Evolutionary conservation across 2,329 filamentous ascomycete species (phyloP), one percentile per base, ranked within the genome.

Genomic region (Pestalotiopsis sp.): DNA sequence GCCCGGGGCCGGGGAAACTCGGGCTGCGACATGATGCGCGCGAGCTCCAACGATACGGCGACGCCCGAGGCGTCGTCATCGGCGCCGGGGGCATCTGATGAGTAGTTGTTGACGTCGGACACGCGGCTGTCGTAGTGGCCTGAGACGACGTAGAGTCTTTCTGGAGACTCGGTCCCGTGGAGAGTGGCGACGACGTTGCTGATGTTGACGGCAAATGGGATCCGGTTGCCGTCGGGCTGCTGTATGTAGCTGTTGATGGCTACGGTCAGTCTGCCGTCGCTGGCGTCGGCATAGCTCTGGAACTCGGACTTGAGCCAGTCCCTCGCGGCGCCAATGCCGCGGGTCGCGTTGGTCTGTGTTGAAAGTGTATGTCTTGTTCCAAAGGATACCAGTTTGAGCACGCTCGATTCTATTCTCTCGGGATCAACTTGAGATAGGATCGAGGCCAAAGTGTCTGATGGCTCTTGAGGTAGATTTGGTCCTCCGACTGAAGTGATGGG

Each of bases 11-110:
- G 64, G 3, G 75, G 75, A 65, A 75, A 76, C 11, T 81, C 75
- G 12, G 79, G 80, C 59, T 79, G 84, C 0, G 87, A 83, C 69
- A 86, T 79, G 58, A 89, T 79, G 12, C 87, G 81, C 2, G 86
- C 86, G 56, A 89, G 80, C 76, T 90, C 87, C 73, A 89, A 82
- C 0, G 84, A 83, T 25, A 89, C 78, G 1, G 86, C 84, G 13
- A 87, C 85, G 2, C 86, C 86, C 5, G 83, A 86, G 0, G 85
- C 87, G 73, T 90, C 86, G 72, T 89, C 87, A 69, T 89, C 86
- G 0, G 87, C 87, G 2, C 87, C 87, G 0, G 87, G 87, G 1
- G 86, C 83, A 71, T 89, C 85, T 41, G 79, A 79, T 14, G 81
- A 81, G 71, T 84, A 88, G 75, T 89, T 82, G 65, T 85, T 76